These are phyloP conservation scores for Fraxinus cuspidata DNA, from an alignment of 257 asterid species.

Conservation along the genomic window DNA sequence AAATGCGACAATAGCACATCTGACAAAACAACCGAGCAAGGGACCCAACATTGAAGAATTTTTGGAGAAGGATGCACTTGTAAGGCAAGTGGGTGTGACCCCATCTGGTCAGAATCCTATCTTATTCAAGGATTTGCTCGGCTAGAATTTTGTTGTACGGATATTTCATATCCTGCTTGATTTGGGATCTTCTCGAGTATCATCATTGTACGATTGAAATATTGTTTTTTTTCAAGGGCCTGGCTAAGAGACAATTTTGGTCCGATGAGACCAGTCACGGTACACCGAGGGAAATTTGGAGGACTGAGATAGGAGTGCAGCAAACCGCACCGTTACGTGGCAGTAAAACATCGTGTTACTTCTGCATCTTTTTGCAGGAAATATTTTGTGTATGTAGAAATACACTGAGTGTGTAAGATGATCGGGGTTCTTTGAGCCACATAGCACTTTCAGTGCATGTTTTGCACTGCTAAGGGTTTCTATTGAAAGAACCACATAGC, in stretches of 20 bases:
- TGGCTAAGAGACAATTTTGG: slow-evolving; percentile 11
- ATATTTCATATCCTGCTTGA: slow-evolving; percentile 16
- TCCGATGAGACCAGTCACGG: background rate
- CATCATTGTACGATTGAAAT: background rate
- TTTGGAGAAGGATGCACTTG: slow-evolving; percentile 84
- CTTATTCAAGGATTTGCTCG: slow-evolving; percentile 79
- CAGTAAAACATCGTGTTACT: slow-evolving; percentile 28
- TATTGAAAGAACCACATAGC: background rate
- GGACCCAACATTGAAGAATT: slow-evolving; percentile 77
- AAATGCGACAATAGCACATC: slow-evolving; percentile 26
- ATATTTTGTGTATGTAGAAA: slow-evolving; percentile 25
- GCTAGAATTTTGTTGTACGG: slow-evolving; percentile 36
- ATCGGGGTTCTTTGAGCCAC: slow-evolving; percentile 19
- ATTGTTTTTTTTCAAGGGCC: slow-evolving; percentile 18
- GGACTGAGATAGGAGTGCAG: slow-evolving; percentile 6
- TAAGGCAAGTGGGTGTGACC: slow-evolving; percentile 87
- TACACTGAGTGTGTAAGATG: slow-evolving; percentile 23
- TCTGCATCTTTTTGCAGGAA: slow-evolving; percentile 28
- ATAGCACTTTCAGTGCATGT: background rate
- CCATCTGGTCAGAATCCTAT: slow-evolving; percentile 88
- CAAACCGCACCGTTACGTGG: background rate
- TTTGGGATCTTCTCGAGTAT: slow-evolving; percentile 22
- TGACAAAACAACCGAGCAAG: slow-evolving; percentile 48
- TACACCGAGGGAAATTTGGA: slow-evolving; percentile 16
- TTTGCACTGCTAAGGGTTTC: background rate